Evolutionary conservation across 768 basidiomycete genomes (phyloP), one percentile per base, ranked within the genome.

Genomic region (Pulveroboletus ravenelii): DNA sequence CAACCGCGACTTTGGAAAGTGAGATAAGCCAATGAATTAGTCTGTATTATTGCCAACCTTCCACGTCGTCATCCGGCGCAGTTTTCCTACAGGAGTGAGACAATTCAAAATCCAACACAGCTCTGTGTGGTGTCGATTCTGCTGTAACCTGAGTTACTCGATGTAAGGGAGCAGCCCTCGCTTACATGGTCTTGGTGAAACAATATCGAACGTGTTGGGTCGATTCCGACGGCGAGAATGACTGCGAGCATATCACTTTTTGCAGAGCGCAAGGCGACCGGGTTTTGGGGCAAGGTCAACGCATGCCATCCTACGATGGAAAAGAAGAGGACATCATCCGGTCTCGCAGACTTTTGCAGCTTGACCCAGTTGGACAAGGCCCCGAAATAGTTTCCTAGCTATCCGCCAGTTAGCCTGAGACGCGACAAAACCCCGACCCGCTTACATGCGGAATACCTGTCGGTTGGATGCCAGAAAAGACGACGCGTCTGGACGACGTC

Each of bases 231-330:
- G 0, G 94, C 91, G 8, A 98, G 73, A 14, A 97, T 68, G 8
- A 83, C 80, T 0, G 93, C 92, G 23, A 95, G 73, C 79, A 89
- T 84, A 40, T 93, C 85, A 46, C 74, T 75, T 39, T 88, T 75
- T 17, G 93, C 82, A 2, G 71, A 63, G 13, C 73, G 71, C 8
- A 97, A 76, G 12, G 71, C 63, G 34, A 70, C 64, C 0, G 93
- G 89, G 63, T 93, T 75, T 74, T 95, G 93, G 6, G 93, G 93
- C 23, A 98, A 73, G 2, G 93, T 97, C 60, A 97, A 75, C 10
- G 94, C 93, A 64, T 98, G 95, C 79, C 92, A 87, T 27, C 94
- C 94, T 12, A 94, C 94, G 54, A 96, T 84, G 1, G 89, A 85
- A 68, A 89, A 94, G 20, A 95, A 67, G 9, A 93, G 74, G 46